Evolutionary conservation across 495 filamentous ascomycete genomes (phyloP).

Genomic region (Halenospora varia): DNA sequence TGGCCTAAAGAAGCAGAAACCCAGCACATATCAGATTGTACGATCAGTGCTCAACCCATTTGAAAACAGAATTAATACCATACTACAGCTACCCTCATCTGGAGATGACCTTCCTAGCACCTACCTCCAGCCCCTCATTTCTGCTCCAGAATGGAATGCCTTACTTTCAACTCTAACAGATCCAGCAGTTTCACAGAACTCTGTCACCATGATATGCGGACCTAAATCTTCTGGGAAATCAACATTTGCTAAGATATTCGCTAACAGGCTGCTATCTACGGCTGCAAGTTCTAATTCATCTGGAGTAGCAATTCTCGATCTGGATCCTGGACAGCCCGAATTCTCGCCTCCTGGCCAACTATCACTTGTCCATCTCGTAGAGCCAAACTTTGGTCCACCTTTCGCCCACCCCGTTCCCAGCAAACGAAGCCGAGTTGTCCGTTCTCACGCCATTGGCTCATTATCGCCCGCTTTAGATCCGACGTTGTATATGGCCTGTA

Average conservation of each 20-base stretch:
- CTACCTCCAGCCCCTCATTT: slow-evolving; percentile 55
- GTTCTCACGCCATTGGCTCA: slow-evolving; percentile 70
- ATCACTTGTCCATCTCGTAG: slow-evolving; percentile 60
- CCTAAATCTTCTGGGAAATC: slow-evolving; percentile 86
- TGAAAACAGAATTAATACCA: background rate
- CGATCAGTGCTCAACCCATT: background rate
- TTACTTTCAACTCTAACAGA: slow-evolving; percentile 34
- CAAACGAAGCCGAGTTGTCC: slow-evolving; percentile 40
- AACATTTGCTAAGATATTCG: slow-evolving; percentile 71
- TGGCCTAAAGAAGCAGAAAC: background rate
- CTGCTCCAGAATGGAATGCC: slow-evolving; percentile 63
- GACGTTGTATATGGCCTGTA: slow-evolving; percentile 63
- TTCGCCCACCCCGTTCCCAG: slow-evolving; percentile 59
- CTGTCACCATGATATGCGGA: slow-evolving; percentile 62
- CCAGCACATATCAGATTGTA: slow-evolving; percentile 18
- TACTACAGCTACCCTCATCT: slow-evolving; percentile 40
- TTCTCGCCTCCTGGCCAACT: slow-evolving; percentile 73
- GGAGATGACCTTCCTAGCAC: slow-evolving; percentile 37
- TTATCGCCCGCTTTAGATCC: slow-evolving; percentile 66
- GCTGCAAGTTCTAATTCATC: slow-evolving; percentile 27
- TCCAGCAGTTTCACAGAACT: slow-evolving; percentile 36
- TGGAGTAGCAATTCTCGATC: slow-evolving; percentile 63
- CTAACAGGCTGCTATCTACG: slow-evolving; percentile 65
- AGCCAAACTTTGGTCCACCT: slow-evolving; percentile 67
- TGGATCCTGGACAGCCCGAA: slow-evolving; percentile 84